Conservation (phyloP, 768 basidiomycete species). For the Postia placenta region DNA sequence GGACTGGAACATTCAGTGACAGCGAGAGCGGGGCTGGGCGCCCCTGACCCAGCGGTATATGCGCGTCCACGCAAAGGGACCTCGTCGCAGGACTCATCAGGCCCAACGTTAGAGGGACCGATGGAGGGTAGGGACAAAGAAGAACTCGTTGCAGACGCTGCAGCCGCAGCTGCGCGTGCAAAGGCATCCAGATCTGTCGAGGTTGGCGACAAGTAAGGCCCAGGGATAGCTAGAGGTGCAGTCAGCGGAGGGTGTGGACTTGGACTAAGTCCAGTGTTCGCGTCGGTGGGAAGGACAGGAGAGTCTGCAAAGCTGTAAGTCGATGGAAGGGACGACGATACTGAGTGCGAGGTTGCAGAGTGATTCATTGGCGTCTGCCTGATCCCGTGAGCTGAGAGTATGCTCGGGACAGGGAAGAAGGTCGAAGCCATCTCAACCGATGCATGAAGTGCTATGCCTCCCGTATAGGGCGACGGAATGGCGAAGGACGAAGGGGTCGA, state of each 20-base stretch:
- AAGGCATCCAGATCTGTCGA: slow-evolving; percentile 21
- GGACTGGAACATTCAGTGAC: neutral
- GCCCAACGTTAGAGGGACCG: slow-evolving; percentile 6
- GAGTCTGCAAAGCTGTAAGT: slow-evolving; percentile 13
- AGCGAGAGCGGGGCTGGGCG: neutral
- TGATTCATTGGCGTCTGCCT: neutral
- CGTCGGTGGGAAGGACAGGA: slow-evolving; percentile 17
- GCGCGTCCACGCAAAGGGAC: neutral
- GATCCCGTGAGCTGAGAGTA: neutral
- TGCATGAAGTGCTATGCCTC: neutral
- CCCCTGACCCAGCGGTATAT: neutral
- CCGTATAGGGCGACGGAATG: neutral
- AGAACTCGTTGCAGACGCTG: slow-evolving; percentile 7
- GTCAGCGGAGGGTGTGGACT: neutral
- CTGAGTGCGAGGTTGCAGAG: neutral
- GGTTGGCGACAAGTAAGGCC: neutral
- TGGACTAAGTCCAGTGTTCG: neutral
- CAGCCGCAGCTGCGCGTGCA: slow-evolving; percentile 14
- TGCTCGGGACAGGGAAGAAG: slow-evolving; percentile 3
- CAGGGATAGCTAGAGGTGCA: neutral
- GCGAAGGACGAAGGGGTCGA: neutral
- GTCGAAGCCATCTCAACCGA: neutral
- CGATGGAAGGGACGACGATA: neutral
- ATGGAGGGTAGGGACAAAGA: slow-evolving; percentile 17
- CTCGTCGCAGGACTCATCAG: neutral